A percentile compares a stretch with the other conserved stretches of the same genome.
Evolutionary conservation across 2,329 filamentous ascomycete species (phyloP).

Genomic region (Beauveria sp.): DNA sequence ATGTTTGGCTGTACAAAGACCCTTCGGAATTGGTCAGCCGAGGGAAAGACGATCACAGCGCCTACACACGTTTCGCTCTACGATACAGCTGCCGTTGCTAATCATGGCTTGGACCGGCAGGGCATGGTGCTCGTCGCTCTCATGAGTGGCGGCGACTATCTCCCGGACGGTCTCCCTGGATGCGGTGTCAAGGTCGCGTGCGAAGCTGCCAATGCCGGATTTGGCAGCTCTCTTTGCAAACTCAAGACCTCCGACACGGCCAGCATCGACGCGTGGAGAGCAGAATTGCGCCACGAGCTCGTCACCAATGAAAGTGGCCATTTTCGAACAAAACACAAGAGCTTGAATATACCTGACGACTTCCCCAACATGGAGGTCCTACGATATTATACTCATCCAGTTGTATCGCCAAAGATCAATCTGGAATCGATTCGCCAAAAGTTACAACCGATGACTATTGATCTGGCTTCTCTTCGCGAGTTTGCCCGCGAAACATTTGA

Average conservation of each 20-base stretch:
- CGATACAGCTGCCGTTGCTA: constrained; percentile 49
- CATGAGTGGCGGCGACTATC: constrained; percentile 93
- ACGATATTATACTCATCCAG: constrained; percentile 80
- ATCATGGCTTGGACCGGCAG: constrained; percentile 64
- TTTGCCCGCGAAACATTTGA: constrained; percentile 78
- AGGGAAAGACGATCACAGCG: constrained; percentile 54
- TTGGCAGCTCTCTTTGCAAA: constrained; percentile 66
- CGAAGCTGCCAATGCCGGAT: constrained; percentile 83
- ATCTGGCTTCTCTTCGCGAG: constrained; percentile 50
- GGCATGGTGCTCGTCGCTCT: constrained; percentile 92
- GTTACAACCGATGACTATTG: constrained; percentile 18
- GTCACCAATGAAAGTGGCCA: constrained; percentile 74
- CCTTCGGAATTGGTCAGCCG: constrained; percentile 75
- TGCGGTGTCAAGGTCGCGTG: constrained; percentile 85
- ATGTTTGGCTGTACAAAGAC: constrained; percentile 89
- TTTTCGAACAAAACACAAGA: constrained; percentile 70
- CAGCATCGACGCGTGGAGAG: constrained; percentile 62
- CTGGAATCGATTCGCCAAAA: constrained; percentile 19
- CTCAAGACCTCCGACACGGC: constrained; percentile 51
- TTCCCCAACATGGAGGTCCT: constrained; percentile 78
- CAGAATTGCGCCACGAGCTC: constrained; percentile 65
- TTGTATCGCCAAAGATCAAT: constrained; percentile 60
- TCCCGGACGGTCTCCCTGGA: constrained; percentile 77
- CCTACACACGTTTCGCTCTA: constrained; percentile 87
- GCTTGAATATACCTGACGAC: constrained; percentile 64